Evolutionary conservation across 139 green algal genomes (phyloP), one percentile per base, ranked within the genome.

Genomic region (Limnomonas spitsbergensis): DNA sequence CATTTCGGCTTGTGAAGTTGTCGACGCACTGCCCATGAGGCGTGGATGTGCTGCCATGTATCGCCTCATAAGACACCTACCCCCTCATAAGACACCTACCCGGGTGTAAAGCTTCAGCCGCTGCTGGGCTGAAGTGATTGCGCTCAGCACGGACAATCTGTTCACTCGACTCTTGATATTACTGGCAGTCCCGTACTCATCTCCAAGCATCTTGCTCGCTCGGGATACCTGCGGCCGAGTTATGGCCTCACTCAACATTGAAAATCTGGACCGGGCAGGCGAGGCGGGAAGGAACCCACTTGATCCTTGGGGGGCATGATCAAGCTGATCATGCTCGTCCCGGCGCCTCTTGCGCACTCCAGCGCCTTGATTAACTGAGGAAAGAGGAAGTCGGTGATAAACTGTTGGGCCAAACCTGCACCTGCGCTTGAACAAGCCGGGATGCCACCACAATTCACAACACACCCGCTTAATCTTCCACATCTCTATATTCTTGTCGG

Each of bases 121-220:
- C 81, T 97, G 94, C 87, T 99, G 96, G 31, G 94, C 95, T 20
- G 92, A 98, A 4, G 96, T 99, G 88, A 99, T 99, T 42, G 96
- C 96, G 26, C 87, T 92, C 1, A 99, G 88, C 74, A 99, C 96
- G 32, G 94, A 98, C 73, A 98, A 91, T 26, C 96, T 83, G 87
- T 98, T 99, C n/a, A 99, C 95, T 0, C 96, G 88, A 38, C 87
- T 96, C 87, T 99, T 99, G 85, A 99, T 99, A 86, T 99, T 99
- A 40, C 94, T 98, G 0, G 96, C 96, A 27, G 96, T 99, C 31
- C 96, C 96, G 78, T 97, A 97, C 82, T 99, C 96, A 84, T 98
- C 96, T 4, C 85, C 90, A 73, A 99, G 88, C 96, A 99, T 99
- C 77, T 98, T 98, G 36, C 92, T 85, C 0, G 96, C 93, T 38